Conservation (phyloP, 2,329 filamentous ascomycete species). For the Xylariaceae sp. region DNA sequence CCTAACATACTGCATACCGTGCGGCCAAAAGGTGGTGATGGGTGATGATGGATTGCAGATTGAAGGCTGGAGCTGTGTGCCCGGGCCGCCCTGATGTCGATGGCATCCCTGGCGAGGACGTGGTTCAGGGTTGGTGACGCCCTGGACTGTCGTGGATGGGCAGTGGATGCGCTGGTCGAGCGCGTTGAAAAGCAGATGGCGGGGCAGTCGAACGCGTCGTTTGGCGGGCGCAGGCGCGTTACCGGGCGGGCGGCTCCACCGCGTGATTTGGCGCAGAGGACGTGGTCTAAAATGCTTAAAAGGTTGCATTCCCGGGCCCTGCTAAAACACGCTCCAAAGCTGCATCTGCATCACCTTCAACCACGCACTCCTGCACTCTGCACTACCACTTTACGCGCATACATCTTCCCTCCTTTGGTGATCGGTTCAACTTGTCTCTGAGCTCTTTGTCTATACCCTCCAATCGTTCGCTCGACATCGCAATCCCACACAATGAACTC, state of each 20-base stretch:
- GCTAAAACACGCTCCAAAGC: conserved; percentile 19
- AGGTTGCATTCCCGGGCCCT: conserved; percentile 19
- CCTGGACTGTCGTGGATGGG: no score
- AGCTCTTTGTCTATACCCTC: conserved; percentile 10
- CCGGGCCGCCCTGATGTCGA: no score
- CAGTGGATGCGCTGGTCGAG: conserved; percentile 6
- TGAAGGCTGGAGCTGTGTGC: conserved; percentile 12
- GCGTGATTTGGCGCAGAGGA: conserved; percentile 28
- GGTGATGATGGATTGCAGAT: neutral
- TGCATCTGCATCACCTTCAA: conserved; percentile 20
- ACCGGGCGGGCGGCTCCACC: conserved; percentile 13
- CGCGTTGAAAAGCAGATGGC: conserved; percentile 26
- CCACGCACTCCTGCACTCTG: neutral
- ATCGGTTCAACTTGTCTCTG: conserved; percentile 2
- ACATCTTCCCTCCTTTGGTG: conserved; percentile 8
- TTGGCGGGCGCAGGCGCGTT: conserved; percentile 8
- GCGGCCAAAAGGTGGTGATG: neutral
- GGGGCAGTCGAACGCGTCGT: conserved; percentile 19
- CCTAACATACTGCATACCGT: neutral
- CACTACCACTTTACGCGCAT: conserved; percentile 21
- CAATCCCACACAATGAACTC: conserved; percentile 62
- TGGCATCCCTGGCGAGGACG: no score
- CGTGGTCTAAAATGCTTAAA: conserved; percentile 19
- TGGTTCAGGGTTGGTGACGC: no score
- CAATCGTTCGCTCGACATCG: conserved; percentile 16